These are phyloP conservation scores for Lichina pygmaea DNA, from an alignment of 495 filamentous ascomycete genomes.

Conservation along the genomic window DNA sequence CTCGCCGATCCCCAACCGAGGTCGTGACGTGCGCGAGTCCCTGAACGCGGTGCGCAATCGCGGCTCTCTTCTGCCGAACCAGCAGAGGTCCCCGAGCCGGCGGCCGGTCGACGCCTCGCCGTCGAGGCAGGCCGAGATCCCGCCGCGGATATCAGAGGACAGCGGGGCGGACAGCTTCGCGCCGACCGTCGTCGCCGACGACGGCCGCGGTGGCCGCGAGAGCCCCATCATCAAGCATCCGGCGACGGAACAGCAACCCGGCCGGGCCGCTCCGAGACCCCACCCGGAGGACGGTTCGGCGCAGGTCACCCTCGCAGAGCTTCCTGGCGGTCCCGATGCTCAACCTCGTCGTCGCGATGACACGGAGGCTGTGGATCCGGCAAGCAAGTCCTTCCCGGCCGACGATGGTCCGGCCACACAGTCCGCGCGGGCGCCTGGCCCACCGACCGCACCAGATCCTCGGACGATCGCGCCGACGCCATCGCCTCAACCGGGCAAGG, in stretches of 20 bases:
- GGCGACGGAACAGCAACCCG: neutral
- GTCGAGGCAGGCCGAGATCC: constrained; percentile 20
- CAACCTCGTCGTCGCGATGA: neutral
- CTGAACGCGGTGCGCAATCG: constrained; percentile 73
- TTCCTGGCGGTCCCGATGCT: neutral
- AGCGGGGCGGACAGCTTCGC: constrained; percentile 1
- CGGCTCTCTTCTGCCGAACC: constrained; percentile 37
- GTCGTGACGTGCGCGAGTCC: constrained; percentile 68
- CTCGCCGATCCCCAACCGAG: constrained; percentile 67
- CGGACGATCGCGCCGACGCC: constrained; percentile 10
- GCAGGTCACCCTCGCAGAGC: neutral
- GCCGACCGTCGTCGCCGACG: constrained; percentile 10
- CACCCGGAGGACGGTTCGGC: neutral
- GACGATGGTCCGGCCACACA: neutral
- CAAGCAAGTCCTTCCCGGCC: neutral
- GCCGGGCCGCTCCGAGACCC: neutral
- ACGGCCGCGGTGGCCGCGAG: constrained; percentile 10
- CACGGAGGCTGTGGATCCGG: neutral
- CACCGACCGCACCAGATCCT: neutral
- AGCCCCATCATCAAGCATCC: neutral
- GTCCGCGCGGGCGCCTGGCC: no score
- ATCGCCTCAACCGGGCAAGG: constrained; percentile 55
- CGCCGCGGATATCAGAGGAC: constrained; percentile 41
- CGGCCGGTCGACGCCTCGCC: constrained; percentile 28
- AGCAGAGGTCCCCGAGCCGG: constrained; percentile 28